Evolutionary conservation across 106 monocot species (phyloP), one percentile per base, ranked within the genome.

Genomic region (Apostasia shenzhenica): DNA sequence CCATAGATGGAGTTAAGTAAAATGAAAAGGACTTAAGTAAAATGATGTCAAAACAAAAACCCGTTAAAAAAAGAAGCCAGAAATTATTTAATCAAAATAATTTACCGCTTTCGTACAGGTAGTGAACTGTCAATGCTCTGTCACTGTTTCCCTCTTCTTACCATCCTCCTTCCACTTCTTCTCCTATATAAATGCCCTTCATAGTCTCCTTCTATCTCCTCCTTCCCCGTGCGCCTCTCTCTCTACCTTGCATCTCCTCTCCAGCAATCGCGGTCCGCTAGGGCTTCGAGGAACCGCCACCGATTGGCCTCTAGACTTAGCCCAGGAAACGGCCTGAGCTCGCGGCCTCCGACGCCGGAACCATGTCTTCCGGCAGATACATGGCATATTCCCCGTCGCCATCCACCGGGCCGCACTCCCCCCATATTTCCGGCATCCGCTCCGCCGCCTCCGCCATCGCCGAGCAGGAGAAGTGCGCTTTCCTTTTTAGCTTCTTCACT

Each of bases 371-470:
- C 43, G 81, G 88, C 47, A 79, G 88, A 46, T 89, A 85, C 82
- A 89, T 89, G 89, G 79, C 82, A 7, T 89, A 80, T 72, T 89
- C 89, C 41, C 85, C 89, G 0, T 89, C 89, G 8, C 89, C 85
- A 1, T 85, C 89, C 67, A 72, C 89, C 43, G 73, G 72, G 11
- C 76, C 85, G 1, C 85, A 78, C 75, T 88, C 88, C 44, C 85
- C 85, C 40, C 89, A 80, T 40, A 69, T 82, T 48, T 67, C 80
- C 4, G 77, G 81, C 81, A 81, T 88, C 54, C 84, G 89, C 48
- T 76, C 73, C 41, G 81, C 84, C 6, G 48, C 75, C 65, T 72
- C 37, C 73, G 79, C 80, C 54, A n/a, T 90, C 50, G 77, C 75
- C 48, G 89, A 90, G 74, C 89, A 90, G 78, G 89, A 90, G 55